Evolutionary conservation across 2,329 filamentous ascomycete species (phyloP).

Genomic region (Exophiala oligosperma): DNA sequence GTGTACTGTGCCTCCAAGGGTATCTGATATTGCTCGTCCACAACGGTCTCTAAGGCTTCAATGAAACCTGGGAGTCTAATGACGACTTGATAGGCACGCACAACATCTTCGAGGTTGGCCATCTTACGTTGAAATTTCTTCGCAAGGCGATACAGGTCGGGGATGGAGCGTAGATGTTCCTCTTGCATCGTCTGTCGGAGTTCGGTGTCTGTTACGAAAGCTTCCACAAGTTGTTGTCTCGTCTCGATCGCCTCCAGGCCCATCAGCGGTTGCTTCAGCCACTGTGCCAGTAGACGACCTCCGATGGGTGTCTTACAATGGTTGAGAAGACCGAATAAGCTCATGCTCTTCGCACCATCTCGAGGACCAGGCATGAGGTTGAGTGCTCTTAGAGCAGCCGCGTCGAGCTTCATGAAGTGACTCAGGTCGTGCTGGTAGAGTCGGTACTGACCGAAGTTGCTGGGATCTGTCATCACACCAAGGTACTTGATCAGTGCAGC

Average conservation of each 20-base stretch:
- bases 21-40: conserved; percentile 90
- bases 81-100: conserved; percentile 89
- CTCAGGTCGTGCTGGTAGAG: conserved; percentile 95
- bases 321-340: conserved; percentile 87
- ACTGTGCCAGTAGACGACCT: conserved; percentile 85
- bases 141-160: conserved; percentile 87
- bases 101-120: conserved; percentile 92
- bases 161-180: conserved; percentile 87
- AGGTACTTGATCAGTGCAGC: conserved; percentile 94
- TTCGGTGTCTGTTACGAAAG: conserved; percentile 90
- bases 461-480: conserved; percentile 81
- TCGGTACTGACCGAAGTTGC: conserved; percentile 96
- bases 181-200: conserved; percentile 95
- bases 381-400: conserved; percentile 86
- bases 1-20: conserved; percentile 87
- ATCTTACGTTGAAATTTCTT: conserved; percentile 93
- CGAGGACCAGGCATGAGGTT: conserved; percentile 96
- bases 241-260: conserved; percentile 83
- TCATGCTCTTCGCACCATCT: conserved; percentile 97
- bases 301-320: conserved; percentile 97
- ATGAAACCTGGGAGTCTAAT: conserved; percentile 91
- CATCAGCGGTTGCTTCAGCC: conserved; percentile 98
- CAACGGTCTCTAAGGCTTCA: conserved; percentile 83
- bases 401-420: conserved; percentile 98
- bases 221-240: conserved; percentile 90